Evolutionary conservation across 179 eudicot genomes (phyloP).

Genomic region (Pouteria campechiana): DNA sequence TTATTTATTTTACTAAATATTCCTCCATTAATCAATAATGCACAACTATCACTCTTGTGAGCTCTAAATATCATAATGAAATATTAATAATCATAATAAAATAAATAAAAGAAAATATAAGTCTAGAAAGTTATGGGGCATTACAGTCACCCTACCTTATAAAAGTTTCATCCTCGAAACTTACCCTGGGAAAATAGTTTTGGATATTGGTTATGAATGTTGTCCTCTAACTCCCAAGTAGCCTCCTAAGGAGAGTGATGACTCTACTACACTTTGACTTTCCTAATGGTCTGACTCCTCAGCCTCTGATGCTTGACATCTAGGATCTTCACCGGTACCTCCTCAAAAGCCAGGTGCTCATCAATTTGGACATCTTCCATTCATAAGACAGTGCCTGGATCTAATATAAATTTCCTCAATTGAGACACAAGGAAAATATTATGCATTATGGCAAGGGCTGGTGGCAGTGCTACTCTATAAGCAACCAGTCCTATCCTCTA

Average conservation of each 20-base stretch:
- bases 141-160: not conserved
- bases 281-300: not conserved
- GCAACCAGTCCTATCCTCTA: not conserved
- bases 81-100: too few relatives aligned
- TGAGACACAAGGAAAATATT: constrained; percentile 1
- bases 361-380: not conserved
- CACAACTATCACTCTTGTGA: too few relatives aligned
- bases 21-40: too few relatives aligned
- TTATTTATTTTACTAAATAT: too few relatives aligned
- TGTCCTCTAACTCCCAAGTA: not conserved
- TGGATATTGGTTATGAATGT: not conserved
- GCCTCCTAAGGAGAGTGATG: not conserved
- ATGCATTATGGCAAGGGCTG: not conserved
- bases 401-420: not conserved
- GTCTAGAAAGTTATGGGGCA: too few relatives aligned
- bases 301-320: not conserved
- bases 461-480: not conserved
- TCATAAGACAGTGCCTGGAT: not conserved
- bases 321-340: not conserved
- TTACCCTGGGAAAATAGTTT: not conserved
- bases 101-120: too few relatives aligned
- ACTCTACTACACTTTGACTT: constrained; percentile 2
- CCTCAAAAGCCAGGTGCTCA: not conserved
- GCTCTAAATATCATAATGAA: too few relatives aligned
- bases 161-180: constrained; percentile 1